Evolutionary conservation across 257 asterid species (phyloP).

Genomic region (Primulina tabacum): DNA sequence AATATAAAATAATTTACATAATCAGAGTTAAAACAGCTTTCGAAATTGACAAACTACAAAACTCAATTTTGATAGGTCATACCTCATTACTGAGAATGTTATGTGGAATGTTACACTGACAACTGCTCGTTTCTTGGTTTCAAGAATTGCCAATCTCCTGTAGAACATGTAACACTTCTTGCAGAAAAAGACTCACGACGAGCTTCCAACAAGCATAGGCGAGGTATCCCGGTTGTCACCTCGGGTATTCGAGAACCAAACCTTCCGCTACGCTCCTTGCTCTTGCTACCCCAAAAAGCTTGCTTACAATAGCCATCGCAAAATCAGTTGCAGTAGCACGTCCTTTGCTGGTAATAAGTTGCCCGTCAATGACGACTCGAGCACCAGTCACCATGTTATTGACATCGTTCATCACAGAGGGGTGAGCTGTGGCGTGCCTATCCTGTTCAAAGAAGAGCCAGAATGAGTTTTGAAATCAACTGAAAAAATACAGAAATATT

Average conservation of each 20-base stretch:
- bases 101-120: too few relatives aligned
- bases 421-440: slow-evolving; percentile 62
- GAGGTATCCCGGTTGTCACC: slow-evolving; percentile 46
- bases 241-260: too few relatives aligned
- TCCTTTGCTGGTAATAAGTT: slow-evolving; percentile 64
- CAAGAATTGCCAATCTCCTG: too few relatives aligned
- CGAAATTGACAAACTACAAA: too few relatives aligned
- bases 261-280: too few relatives aligned
- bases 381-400: slow-evolving; percentile 38
- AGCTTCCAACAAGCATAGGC: neutral
- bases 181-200: neutral
- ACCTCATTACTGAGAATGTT: too few relatives aligned
- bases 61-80: too few relatives aligned
- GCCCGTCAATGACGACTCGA: slow-evolving; percentile 26
- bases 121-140: too few relatives aligned
- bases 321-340: slow-evolving; percentile 59
- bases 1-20: too few relatives aligned
- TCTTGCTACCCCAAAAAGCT: slow-evolving; percentile 36
- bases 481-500: neutral
- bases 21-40: too few relatives aligned
- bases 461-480: slow-evolving; percentile 7
- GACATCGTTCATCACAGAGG: slow-evolving; percentile 39
- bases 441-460: slow-evolving; percentile 44
- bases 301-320: slow-evolving; percentile 67
- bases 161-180: too few relatives aligned